These are phyloP conservation scores for Phytophthora ramorum DNA, from an alignment of 352 stramenopile species.

Conservation along the genomic window DNA sequence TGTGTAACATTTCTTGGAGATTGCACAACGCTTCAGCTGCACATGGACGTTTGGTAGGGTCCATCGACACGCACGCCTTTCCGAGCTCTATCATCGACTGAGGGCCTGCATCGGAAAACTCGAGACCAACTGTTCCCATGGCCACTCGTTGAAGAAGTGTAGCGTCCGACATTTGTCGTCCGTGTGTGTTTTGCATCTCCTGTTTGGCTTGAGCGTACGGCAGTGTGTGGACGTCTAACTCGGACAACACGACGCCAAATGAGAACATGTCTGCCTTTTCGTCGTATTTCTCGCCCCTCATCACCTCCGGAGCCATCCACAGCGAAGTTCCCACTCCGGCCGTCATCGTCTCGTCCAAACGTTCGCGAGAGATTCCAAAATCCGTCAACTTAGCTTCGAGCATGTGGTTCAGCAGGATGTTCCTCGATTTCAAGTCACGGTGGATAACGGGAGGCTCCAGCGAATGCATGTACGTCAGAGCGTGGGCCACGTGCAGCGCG, in stretches of 20 bases:
- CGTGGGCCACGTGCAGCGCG: constrained; percentile 36
- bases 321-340: constrained; percentile 38
- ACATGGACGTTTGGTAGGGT: not conserved
- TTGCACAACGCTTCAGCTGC: not conserved
- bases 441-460: constrained; percentile 42
- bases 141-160: constrained; percentile 3
- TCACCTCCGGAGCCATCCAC: constrained; percentile 7
- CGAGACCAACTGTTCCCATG: not conserved
- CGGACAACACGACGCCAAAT: constrained; percentile 56
- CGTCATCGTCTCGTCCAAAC: constrained; percentile 38
- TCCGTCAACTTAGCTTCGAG: constrained; percentile 45
- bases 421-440: constrained; percentile 46
- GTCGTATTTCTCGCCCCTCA: constrained; percentile 51
- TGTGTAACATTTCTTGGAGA: not conserved
- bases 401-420: constrained; percentile 37
- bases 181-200: constrained; percentile 2
- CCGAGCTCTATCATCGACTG: not conserved
- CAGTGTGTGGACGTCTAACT: constrained; percentile 51
- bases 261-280: constrained; percentile 65
- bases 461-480: constrained; percentile 50
- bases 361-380: constrained; percentile 39
- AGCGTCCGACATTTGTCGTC: constrained; percentile 3
- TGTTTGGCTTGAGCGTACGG: constrained; percentile 25
- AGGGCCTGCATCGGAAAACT: not conserved
- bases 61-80: not conserved